Base-by-base conservation (phyloP, 2,329 filamentous ascomycete genomes). In the Colletotrichum orbiculare region DNA sequence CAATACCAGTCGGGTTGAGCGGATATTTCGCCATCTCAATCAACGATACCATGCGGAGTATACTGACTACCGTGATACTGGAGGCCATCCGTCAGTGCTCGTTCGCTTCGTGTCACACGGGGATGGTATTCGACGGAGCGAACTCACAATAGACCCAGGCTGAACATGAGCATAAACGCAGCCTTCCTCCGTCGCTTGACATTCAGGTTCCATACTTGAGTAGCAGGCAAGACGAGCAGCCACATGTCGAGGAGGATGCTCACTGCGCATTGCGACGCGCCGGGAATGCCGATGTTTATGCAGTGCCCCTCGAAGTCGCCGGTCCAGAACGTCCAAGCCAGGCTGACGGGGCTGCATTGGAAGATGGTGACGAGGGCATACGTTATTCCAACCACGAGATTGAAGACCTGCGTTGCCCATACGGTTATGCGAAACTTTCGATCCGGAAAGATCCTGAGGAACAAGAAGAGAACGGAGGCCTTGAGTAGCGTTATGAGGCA, bases 401-500 rank as follows among this genome's bases (percentile, higher is more conserved):
- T 64, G 54, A 64, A 42, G n/a, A 10, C 49, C 0, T 64, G 41
- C 2, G 73, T 68, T 9, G 37, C 69, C 62, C 67, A 71, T 1
- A 73, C 61, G 4, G 69, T 33, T n/a, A 59, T 61, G 6, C 68
- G 71, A 35, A 78, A 72, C 4, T 11, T 46, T 0, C 69, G 54
- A 60, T 5, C 73, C 71, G 80, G 76, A 39, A 79, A 79, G 12
- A 79, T 72, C 3, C 73, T 72, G 6, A 74, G 71, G 64, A 77
- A 79, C 67, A 79, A 74, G 35, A 75, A 69, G 3, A 79, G 70
- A 39, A 80, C 70, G 6, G 77, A 72, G n/a, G 76, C 61, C 59
- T 78, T 78, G 9, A 73, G 69, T 2, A 77, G 76, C 2, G 81
- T 73, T 33, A 83, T 79, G 38, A 74, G 74, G 12, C 7, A 33